Evolutionary conservation across 73 alveolate genomes (phyloP).

Genomic region (Paramecium sexaurelia): DNA sequence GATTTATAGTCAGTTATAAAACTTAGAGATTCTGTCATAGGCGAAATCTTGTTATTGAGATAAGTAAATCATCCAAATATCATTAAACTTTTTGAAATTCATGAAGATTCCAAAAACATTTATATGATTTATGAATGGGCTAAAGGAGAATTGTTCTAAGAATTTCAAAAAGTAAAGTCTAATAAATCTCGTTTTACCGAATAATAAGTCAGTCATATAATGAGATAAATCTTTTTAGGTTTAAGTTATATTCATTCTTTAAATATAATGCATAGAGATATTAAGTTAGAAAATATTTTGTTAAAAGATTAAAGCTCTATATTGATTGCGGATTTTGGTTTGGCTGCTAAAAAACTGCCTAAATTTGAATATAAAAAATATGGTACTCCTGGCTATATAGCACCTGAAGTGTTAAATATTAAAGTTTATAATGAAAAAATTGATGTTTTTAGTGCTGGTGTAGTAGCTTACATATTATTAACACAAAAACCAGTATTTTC

Average conservation of each 20-base stretch:
- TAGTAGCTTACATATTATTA: slow-evolving; percentile 53
- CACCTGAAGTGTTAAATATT: slow-evolving; percentile 64
- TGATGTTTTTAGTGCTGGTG: slow-evolving; percentile 62
- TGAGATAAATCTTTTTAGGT: slow-evolving; percentile 48
- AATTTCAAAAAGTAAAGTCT: neutral
- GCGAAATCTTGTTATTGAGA: slow-evolving; percentile 40
- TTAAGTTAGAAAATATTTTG: slow-evolving; percentile 51
- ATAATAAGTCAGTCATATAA: neutral
- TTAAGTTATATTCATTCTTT: slow-evolving; percentile 59
- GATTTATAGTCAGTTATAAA: neutral
- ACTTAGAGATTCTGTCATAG: slow-evolving; percentile 31
- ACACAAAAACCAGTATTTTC: slow-evolving; percentile 39
- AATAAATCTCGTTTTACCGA: neutral
- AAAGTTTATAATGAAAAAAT: slow-evolving; percentile 49
- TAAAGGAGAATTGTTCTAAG: slow-evolving; percentile 18
- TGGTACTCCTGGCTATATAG: slow-evolving; percentile 70
- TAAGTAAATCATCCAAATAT: slow-evolving; percentile 7
- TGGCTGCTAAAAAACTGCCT: neutral
- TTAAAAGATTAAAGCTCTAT: neutral
- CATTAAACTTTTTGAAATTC: slow-evolving; percentile 8
- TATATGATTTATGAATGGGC: slow-evolving; percentile 23
- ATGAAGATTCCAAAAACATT: neutral
- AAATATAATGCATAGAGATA: slow-evolving; percentile 60
- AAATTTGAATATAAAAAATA: slow-evolving; percentile 62
- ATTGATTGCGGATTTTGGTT: slow-evolving; percentile 43